Evolutionary conservation across 2,329 filamentous ascomycete genomes (phyloP).

Genomic region (Dichotomopilus funicola): DNA sequence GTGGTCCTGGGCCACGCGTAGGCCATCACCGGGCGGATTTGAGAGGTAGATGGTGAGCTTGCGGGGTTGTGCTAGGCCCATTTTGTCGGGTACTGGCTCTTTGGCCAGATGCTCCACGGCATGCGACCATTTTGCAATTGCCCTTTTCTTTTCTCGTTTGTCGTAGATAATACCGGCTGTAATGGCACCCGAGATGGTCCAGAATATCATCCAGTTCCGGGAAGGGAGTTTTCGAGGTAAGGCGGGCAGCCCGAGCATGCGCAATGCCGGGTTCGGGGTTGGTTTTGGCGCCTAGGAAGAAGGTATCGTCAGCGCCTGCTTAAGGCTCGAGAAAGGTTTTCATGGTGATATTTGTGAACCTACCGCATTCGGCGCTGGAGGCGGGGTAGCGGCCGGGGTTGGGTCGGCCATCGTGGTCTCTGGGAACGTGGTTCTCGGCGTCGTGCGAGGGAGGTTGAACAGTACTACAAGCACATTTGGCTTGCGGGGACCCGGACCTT

Average conservation of each 20-base stretch:
- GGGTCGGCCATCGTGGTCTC: constrained; percentile 20
- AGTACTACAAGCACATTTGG: constrained; percentile 18
- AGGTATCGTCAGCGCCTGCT: constrained; percentile 2
- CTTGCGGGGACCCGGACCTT: constrained; percentile 7
- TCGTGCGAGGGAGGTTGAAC: constrained; percentile 10
- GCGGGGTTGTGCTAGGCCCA: constrained; percentile 61
- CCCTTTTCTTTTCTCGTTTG: constrained; percentile 78
- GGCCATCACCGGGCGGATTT: constrained; percentile 77
- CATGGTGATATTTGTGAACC: neutral
- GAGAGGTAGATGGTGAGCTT: constrained; percentile 81
- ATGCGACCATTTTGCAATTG: constrained; percentile 79
- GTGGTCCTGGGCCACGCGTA: constrained; percentile 83
- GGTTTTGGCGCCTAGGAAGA: constrained; percentile 14
- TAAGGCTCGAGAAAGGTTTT: too few relatives aligned
- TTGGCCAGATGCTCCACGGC: constrained; percentile 78
- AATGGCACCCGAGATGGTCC: constrained; percentile 69
- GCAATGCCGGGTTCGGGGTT: constrained; percentile 59
- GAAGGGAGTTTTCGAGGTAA: constrained; percentile 81
- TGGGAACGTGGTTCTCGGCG: constrained; percentile 3
- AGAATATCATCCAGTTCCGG: constrained; percentile 96
- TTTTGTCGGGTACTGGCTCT: constrained; percentile 56
- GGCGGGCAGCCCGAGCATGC: constrained; percentile 78
- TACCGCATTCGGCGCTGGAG: constrained; percentile 16
- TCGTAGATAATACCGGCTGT: constrained; percentile 83
- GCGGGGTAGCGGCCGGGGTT: constrained; percentile 13